Evolutionary conservation across 495 filamentous ascomycete genomes (phyloP), one percentile per base, ranked within the genome.

Genomic region (Penicilliopsis zonata): DNA sequence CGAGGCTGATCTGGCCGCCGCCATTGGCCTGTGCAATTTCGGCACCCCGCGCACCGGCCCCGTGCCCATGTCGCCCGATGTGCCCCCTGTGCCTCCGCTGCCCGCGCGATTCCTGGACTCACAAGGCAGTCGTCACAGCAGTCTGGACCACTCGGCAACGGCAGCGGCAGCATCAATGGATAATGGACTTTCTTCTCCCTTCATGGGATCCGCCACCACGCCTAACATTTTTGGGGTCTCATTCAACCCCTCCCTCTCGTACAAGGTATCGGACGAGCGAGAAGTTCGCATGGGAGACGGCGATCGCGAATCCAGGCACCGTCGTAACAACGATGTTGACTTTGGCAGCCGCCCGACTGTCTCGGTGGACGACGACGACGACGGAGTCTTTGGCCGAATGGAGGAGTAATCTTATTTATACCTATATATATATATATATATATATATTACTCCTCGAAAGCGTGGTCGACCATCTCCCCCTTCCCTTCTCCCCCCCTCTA

Each of bases 351-450:
- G 64, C 20, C 63, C 72, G 12, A 69, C 67, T 6, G 72, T 76
- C 17, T 76, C 72, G 41, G 84, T 92, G 47, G 88, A 96, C 42
- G 87, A 94, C 30, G 88, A 95, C 33, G 88, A 95, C 33, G 90
- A 94, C 38, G 87, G 85, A 37, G 71, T 98, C 31, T 98, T 98
- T 65, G 90, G 90, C 14, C 74, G 72, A 37, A 95, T 95, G 88
- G 90, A 98, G 50, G 86, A 90, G 57, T 94, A 69, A 60, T 48
- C 36, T 24, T 7, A 7, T 24, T n/a, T n/a, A 6, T n/a, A 7
- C 22, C 22, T 24, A 24, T n/a, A 7, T 24, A 7, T 24, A 7
- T 24, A 6, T 24, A 7, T 24, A 24, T n/a, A 7, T 24, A 7
- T n/a, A 6, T n/a, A 7, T 24, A 7, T 24, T 24, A 24, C 22